Conservation (phyloP, 2,329 filamentous ascomycete species). For the Diatrype stigma region DNA sequence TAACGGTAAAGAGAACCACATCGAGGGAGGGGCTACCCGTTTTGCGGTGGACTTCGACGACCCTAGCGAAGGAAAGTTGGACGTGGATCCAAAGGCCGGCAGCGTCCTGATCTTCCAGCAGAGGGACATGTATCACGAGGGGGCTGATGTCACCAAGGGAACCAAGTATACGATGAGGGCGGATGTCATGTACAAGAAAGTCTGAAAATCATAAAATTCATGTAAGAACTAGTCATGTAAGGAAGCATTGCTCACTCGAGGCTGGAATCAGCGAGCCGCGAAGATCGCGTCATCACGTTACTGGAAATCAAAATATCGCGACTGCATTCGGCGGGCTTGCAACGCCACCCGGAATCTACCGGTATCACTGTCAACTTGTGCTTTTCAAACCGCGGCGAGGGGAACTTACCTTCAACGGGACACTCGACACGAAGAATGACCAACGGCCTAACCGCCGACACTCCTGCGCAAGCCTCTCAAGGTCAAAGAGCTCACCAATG, state of each 20-base stretch:
- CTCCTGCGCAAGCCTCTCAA: constrained; percentile 33
- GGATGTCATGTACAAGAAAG: constrained; percentile 12
- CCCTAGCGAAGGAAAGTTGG: constrained; percentile 3
- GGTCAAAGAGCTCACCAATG: constrained; percentile 45
- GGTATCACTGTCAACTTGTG: neutral
- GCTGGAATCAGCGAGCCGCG: no score
- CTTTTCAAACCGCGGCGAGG: neutral
- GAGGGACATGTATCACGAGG: constrained; percentile 14
- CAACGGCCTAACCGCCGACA: constrained; percentile 30
- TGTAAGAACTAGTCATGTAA: neutral
- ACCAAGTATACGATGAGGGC: constrained; percentile 14
- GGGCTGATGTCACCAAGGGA: constrained; percentile 8
- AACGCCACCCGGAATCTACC: constrained; percentile 31
- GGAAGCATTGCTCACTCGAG: neutral
- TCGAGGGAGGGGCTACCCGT: constrained; percentile 13
- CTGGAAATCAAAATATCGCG: constrained; percentile 28
- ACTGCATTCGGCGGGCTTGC: constrained; percentile 35
- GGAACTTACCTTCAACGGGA: constrained; percentile 29
- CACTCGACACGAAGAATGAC: constrained; percentile 37
- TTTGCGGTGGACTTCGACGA: constrained; percentile 10
- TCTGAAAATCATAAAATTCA: neutral
- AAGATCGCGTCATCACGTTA: no score
- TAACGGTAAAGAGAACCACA: neutral
- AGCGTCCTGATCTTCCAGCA: constrained; percentile 15
- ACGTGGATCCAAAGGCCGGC: constrained; percentile 9